Percentiles rank a stretch among this genome's conserved stretches.
Evolutionary conservation across 2,329 filamentous ascomycete species (phyloP).

Genomic region (Cladosporium sp.): DNA sequence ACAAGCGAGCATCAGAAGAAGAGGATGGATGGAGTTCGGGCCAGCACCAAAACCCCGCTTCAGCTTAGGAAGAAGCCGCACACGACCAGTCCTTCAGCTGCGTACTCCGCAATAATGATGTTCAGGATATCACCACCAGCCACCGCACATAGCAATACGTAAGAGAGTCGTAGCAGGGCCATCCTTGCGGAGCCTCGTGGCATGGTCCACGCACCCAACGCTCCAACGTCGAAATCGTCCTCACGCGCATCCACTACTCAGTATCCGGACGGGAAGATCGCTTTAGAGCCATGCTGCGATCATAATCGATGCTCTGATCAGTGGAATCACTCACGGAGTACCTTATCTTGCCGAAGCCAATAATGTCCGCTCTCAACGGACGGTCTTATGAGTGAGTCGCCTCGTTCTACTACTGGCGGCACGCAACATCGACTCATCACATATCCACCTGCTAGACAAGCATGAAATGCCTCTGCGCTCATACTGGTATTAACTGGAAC

Average conservation of each 20-base stretch:
- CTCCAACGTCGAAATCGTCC: background rate
- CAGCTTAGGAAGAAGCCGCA: background rate
- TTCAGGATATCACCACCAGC: background rate
- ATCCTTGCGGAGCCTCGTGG: slow-evolving; percentile 10
- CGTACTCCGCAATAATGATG: slow-evolving; percentile 1
- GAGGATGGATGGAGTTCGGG: background rate
- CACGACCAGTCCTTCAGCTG: background rate
- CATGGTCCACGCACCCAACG: background rate
- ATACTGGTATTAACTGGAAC: background rate
- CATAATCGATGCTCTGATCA: background rate
- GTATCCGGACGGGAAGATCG: background rate
- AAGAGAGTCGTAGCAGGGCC: background rate
- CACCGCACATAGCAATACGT: slow-evolving; percentile 14
- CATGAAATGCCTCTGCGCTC: background rate
- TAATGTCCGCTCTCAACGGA: background rate
- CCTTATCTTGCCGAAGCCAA: background rate
- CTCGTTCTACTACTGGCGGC: background rate
- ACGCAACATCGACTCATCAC: background rate
- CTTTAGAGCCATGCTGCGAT: background rate
- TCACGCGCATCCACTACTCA: background rate
- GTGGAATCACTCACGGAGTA: background rate
- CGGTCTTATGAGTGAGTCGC: background rate
- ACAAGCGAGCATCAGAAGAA: background rate
- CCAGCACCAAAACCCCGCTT: background rate
- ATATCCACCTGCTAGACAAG: background rate